Evolutionary conservation across 192 early-diverging fungal genomes (phyloP), one percentile per base, ranked within the genome.

Genomic region (Coemansia sp.): DNA sequence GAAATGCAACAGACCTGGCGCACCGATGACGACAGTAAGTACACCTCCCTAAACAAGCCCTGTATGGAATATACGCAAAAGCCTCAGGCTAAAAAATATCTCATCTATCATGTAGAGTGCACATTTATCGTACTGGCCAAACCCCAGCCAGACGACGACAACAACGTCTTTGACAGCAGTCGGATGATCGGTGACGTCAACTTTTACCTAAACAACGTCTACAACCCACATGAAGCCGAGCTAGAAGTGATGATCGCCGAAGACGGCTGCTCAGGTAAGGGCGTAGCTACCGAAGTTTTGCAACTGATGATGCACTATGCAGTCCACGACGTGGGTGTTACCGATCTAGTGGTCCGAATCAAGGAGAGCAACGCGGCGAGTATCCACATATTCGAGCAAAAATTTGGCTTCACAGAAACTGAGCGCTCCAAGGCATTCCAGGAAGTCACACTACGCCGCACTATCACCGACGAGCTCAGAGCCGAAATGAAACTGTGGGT

Each of bases 141-240:
- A 4, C 47, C 56, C 13, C 12, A 9, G 11, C 29, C 44, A 13
- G 37, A 47, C 15, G 30, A 40, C 15, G 30, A 40, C 52, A 44
- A n/a, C 22, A 32, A 68, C 32, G 30, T 69, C 22, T 55, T 65
- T 49, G 70, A 70, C 40, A 62, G 35, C 27, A 56, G 49, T 81
- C 88, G 86, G 12, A 97, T 98, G 95, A 85, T 95, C 22, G 96
- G 96, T 3, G 95, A 98, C 76, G 93, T 95, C 20, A 98, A 98
- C 75, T 87, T 98, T 55, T 98, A 92, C 73, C 90, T 94, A 43
- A 95, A 94, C 76, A 91, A 93, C 76, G 74, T 78, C 59, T 87
- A 96, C 56, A 86, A 92, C 69, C 80, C 80, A 12, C 64, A 81
- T 68, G 80, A 87, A 47, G 92, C 90, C 18, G 96, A 98, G 75